Conservation (phyloP, 164 flowering plant genomes). For the Brasenia schreberi region DNA sequence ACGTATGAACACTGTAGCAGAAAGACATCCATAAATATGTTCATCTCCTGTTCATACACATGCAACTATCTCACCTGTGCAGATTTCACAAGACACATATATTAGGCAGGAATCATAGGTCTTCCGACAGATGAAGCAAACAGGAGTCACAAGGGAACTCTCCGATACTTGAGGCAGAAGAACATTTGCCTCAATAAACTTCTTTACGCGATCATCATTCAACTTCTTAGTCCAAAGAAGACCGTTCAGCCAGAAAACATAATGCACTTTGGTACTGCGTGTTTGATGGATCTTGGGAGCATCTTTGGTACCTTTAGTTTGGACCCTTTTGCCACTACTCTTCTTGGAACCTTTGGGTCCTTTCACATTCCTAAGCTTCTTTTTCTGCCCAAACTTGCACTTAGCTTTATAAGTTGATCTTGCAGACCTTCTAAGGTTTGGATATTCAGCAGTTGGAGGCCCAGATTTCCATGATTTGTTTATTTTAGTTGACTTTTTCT, state of each 20-base stretch:
- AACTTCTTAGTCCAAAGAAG: slow-evolving; percentile 46
- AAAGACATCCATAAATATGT: neutral
- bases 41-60: too few relatives aligned
- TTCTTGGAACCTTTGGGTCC: slow-evolving; percentile 23
- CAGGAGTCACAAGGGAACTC: slow-evolving; percentile 19
- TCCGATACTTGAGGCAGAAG: slow-evolving; percentile 17
- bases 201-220: slow-evolving; percentile 43
- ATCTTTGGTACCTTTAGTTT: slow-evolving; percentile 16
- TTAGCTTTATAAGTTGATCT: slow-evolving; percentile 45
- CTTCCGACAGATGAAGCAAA: slow-evolving; percentile 60
- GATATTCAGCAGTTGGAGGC: slow-evolving; percentile 1
- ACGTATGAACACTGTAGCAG: neutral
- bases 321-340: slow-evolving; percentile 18
- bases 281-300: slow-evolving; percentile 11
- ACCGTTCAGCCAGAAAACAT: slow-evolving; percentile 81
- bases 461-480: slow-evolving; percentile 2
- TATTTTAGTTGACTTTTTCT: slow-evolving; percentile 11
- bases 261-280: slow-evolving; percentile 34
- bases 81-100: slow-evolving; percentile 57
- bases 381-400: slow-evolving; percentile 8
- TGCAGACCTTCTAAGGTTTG: slow-evolving; percentile 18
- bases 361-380: slow-evolving; percentile 7
- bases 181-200: slow-evolving; percentile 37
- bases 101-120: slow-evolving; percentile 18
- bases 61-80: slow-evolving; percentile 39